Evolutionary conservation across 768 basidiomycete species (phyloP).

Genomic region (Russula emetica): DNA sequence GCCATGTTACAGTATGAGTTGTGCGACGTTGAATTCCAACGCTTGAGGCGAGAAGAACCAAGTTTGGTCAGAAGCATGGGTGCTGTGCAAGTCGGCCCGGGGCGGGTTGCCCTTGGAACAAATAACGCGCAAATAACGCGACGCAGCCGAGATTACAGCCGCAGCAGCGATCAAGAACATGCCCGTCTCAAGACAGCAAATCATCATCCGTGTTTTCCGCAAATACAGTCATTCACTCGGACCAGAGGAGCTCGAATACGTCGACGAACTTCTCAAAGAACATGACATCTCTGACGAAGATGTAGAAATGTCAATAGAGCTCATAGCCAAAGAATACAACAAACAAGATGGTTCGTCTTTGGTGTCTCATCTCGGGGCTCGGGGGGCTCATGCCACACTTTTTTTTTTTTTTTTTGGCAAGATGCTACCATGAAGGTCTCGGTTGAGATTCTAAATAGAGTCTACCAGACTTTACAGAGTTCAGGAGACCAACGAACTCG

Average conservation of each 20-base stretch:
- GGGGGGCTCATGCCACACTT: background rate
- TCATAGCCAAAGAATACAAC: slow-evolving; percentile 81
- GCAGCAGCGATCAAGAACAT: slow-evolving; percentile 1
- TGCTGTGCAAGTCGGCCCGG: no score
- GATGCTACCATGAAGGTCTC: slow-evolving; percentile 84
- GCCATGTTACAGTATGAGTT: no score
- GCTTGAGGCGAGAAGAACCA: no score
- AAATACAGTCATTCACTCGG: slow-evolving; percentile 87
- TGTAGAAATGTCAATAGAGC: slow-evolving; percentile 70
- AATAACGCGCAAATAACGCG: no score
- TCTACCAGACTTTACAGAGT: slow-evolving; percentile 71
- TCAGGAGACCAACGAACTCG: slow-evolving; percentile 47
- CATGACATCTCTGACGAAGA: slow-evolving; percentile 70
- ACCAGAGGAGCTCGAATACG: slow-evolving; percentile 65
- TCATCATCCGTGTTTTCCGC: slow-evolving; percentile 56
- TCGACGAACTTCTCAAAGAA: slow-evolving; percentile 65
- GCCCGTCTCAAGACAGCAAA: slow-evolving; percentile 25
- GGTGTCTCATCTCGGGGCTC: background rate
- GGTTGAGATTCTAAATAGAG: slow-evolving; percentile 57
- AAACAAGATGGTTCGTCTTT: slow-evolving; percentile 70
- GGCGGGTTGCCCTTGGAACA: no score
- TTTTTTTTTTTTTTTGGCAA: slow-evolving; percentile 28
- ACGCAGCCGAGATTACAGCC: no score
- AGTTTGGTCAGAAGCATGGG: no score
- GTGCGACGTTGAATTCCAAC: no score